Conservation (phyloP, 2,329 filamentous ascomycete species). For the Aspergillus sp. region DNA sequence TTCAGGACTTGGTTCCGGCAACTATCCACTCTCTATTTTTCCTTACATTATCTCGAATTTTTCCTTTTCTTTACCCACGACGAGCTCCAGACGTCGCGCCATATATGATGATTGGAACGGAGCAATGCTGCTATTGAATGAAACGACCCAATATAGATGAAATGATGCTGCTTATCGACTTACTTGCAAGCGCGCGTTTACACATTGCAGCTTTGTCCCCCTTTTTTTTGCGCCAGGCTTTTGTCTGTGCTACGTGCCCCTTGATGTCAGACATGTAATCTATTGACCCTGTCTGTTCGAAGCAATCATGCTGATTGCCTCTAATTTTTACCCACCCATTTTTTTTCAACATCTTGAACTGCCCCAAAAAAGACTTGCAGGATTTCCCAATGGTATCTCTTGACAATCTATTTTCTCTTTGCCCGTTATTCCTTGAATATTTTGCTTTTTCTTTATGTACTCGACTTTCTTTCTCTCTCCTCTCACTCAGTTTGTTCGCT, state of each 20-base stretch:
- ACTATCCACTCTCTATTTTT: constrained; percentile 10
- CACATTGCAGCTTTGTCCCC: constrained; percentile 9
- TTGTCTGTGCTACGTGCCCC: constrained; percentile 3
- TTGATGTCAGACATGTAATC: not conserved
- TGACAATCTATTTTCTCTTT: constrained; percentile 1
- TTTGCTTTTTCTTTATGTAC: not conserved
- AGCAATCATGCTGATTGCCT: constrained; percentile 8
- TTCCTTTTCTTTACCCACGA: constrained; percentile 14
- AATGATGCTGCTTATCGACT: constrained; percentile 18
- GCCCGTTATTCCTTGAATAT: constrained; percentile 1
- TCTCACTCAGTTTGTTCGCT: not conserved
- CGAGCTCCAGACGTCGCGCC: constrained; percentile 15
- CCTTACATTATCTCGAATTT: constrained; percentile 5
- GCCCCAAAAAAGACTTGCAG: not conserved
- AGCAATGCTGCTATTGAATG: constrained; percentile 24
- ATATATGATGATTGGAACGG: constrained; percentile 25
- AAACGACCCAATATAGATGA: constrained; percentile 23
- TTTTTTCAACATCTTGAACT: constrained; percentile 5
- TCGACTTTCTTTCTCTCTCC: not conserved
- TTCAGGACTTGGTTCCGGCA: not conserved
- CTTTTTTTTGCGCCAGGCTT: not conserved
- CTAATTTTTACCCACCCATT: constrained; percentile 13
- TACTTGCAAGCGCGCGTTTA: constrained; percentile 16
- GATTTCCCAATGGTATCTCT: constrained; percentile 2
- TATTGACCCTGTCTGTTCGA: constrained; percentile 4